These are phyloP conservation scores for Fragaria iinumae DNA, from an alignment of 306 rosid species.

Conservation along the genomic window DNA sequence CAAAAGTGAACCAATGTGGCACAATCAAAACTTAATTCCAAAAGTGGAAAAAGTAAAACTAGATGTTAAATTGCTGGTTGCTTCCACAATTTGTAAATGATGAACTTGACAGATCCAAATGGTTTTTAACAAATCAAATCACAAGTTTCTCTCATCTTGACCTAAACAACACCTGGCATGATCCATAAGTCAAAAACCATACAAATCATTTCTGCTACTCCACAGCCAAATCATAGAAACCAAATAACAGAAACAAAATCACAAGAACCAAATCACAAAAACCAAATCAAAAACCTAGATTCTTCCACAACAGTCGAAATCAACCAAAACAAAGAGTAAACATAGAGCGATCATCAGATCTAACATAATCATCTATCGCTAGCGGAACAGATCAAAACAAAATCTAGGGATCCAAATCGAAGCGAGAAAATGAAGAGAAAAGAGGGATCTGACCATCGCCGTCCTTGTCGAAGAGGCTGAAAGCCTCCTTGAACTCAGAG, in stretches of 20 bases:
- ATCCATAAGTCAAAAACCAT: background rate
- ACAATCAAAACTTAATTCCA: background rate
- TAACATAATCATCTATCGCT: too few species aligned
- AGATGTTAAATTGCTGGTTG: background rate
- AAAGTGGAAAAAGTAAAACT: background rate
- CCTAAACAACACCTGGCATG: background rate
- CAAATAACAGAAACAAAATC: background rate
- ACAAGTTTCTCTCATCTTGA: background rate
- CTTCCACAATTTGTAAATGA: background rate
- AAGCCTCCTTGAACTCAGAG: constrained; percentile 12
- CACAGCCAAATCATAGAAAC: background rate
- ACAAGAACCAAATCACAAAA: background rate
- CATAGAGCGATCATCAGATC: background rate
- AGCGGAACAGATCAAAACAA: background rate
- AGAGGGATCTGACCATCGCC: constrained; percentile 10
- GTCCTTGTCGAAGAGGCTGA: constrained; percentile 12
- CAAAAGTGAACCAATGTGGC: background rate
- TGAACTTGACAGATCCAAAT: background rate
- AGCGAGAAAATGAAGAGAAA: background rate
- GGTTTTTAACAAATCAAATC: background rate
- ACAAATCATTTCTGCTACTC: background rate
- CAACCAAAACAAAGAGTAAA: background rate
- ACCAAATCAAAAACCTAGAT: background rate
- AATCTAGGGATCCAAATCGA: background rate
- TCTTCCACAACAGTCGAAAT: background rate